Percentiles rank a stretch among this genome's conserved stretches.
phyloP scores from a whole-genome alignment of 2,329 filamentous ascomycete species.

The Sclerotinia spermophila region DNA sequence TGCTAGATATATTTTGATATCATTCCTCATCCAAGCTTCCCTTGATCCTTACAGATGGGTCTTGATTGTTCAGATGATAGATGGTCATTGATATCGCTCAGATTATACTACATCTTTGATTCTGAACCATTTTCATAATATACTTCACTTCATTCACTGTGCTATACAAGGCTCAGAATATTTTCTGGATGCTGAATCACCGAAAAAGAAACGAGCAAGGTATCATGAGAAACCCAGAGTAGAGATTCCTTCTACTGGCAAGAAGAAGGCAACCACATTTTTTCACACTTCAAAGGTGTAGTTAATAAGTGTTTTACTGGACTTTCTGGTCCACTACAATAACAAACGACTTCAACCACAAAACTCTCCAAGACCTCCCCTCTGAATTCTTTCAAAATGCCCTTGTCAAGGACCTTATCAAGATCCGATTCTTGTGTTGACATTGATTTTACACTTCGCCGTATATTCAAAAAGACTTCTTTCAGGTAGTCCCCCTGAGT shows the following conservation, averaged over 20 bases:
- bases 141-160: not conserved
- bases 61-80: not conserved
- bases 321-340: not conserved
- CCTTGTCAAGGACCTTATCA: conserved; percentile 43
- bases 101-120: not conserved
- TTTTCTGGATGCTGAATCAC: not conserved
- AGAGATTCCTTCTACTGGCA: not conserved
- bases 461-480: conserved; percentile 68
- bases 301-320: not conserved
- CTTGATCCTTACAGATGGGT: not conserved
- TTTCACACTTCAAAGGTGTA: not conserved
- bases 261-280: not conserved
- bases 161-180: not conserved
- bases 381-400: conserved; percentile 24
- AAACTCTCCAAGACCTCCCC: not conserved
- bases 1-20: not conserved
- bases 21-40: not conserved
- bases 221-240: not conserved
- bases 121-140: not conserved
- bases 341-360: not conserved
- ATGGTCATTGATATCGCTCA: not conserved
- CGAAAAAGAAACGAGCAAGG: not conserved
- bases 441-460: conserved; percentile 69
- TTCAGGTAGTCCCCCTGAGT: conserved; percentile 57
- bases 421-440: conserved; percentile 54